These are phyloP conservation scores for Gastrolobium bilobum DNA, from an alignment of 306 rosid species.

Conservation along the genomic window DNA sequence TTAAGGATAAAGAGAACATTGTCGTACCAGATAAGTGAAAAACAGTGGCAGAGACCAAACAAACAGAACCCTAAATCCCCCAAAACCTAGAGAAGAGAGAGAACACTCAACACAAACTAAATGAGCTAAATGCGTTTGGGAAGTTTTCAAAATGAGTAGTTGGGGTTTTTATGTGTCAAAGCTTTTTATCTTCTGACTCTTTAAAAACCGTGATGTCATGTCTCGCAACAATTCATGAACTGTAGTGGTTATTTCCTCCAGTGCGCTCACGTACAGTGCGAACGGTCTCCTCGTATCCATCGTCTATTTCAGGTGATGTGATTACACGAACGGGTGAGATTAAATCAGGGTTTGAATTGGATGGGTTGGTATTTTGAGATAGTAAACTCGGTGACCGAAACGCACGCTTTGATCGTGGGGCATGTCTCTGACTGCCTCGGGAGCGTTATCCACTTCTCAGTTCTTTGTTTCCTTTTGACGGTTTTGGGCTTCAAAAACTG, in stretches of 20 bases:
- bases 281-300: neutral
- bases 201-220: constrained; percentile 24
- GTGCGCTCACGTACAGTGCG: neutral
- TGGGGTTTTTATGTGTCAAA: constrained; percentile 35
- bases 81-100: neutral
- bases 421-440: neutral
- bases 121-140: neutral
- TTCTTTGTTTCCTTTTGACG: neutral
- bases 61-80: constrained; percentile 38
- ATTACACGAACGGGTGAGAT: neutral
- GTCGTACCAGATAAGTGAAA: neutral
- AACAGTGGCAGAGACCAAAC: neutral
- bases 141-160: neutral
- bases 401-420: constrained; percentile 31
- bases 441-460: neutral
- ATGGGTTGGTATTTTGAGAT: neutral
- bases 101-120: neutral
- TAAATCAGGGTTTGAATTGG: neutral
- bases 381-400: neutral
- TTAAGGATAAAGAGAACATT: neutral
- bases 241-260: neutral
- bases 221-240: neutral
- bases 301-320: neutral
- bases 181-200: neutral
- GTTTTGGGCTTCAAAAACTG: constrained; percentile 7